These are phyloP conservation scores for Spinacia oleracea DNA, from an alignment of 179 eudicot species.

Conservation along the genomic window DNA sequence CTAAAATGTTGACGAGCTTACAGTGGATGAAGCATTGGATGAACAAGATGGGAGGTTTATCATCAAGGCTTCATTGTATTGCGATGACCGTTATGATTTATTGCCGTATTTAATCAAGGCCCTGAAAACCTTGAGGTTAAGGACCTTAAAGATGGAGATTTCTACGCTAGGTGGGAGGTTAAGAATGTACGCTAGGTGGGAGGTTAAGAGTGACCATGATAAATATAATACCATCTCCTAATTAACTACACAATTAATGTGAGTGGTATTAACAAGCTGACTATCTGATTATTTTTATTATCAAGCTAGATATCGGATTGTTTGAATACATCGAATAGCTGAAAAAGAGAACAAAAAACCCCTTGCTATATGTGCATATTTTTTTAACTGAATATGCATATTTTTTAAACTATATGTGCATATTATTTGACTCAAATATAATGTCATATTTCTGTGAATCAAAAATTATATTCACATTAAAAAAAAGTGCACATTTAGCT, in stretches of 20 bases:
- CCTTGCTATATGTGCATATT: no score
- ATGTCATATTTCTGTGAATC: no score
- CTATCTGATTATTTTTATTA: no score
- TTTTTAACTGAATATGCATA: no score
- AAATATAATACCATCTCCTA: constrained; percentile 35
- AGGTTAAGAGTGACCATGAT: constrained; percentile 16
- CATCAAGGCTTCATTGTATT: constrained; percentile 76
- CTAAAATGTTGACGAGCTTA: constrained; percentile 84
- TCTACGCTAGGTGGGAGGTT: constrained; percentile 91
- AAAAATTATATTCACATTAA: no score
- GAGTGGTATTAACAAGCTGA: background rate
- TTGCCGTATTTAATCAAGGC: constrained; percentile 83
- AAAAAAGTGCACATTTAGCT: no score
- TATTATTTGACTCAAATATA: no score
- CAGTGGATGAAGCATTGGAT: constrained; percentile 53
- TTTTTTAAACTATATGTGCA: no score
- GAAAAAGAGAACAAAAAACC: no score
- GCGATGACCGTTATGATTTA: constrained; percentile 82
- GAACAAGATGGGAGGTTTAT: constrained; percentile 57
- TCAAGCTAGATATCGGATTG: no score
- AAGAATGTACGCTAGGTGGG: constrained; percentile 63
- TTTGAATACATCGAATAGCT: no score
- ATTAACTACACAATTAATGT: background rate
- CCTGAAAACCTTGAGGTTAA: constrained; percentile 60
- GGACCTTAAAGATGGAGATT: constrained; percentile 82